Evolutionary conservation across 225 moss, liverwort and hornwort genomes (phyloP), one percentile per base, ranked within the genome.

Genomic region (Bryoerythrophyllum caledonicum): DNA sequence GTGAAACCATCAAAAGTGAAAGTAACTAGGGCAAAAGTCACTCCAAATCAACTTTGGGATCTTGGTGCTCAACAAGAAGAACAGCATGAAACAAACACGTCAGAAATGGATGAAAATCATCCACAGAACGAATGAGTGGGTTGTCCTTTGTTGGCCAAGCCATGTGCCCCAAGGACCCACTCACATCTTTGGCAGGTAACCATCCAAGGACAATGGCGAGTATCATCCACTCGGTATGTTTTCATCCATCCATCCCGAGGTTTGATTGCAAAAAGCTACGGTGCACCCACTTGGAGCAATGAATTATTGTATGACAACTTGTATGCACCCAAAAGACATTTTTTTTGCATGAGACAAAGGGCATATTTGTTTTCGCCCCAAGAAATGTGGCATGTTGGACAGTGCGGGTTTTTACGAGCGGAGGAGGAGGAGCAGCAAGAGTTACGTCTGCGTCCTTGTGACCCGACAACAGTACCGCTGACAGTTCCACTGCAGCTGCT

Each of bases 111-210:
- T 30, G 53, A 70, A 15, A 55, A 1, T 5, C 54, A 63, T 62
- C 15, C 3, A 1, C 0, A 0, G 32, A 58, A 23, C 32, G 37
- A 27, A 38, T 60, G 52, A 28, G 41, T 10, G 53, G 16, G 38
- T 40, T 74, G 74, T 49, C 61, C 34, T 62, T 51, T 51, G 24
- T 4, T 17, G 24, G 52, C 55, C 41, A 28, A 56, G 55, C 38
- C 65, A 71, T 71, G 55, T 77, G 70, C 63, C 62, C 70, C 70
- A 23, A 41, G 61, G 77, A 32, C 70, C 63, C 55, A 70, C 70
- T 40, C 35, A 38, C 51, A 61, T 6, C 60, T n/a, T 52, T 70
- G 70, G 15, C 77, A 28, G 53, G 26, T 51, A n/a, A 52, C 38
- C 76, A 70, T 77, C 62, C 69, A 19, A 34, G 51, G 17, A 49